These are phyloP conservation scores for Primulina tabacum DNA, from an alignment of 257 asterid species.

Conservation along the genomic window DNA sequence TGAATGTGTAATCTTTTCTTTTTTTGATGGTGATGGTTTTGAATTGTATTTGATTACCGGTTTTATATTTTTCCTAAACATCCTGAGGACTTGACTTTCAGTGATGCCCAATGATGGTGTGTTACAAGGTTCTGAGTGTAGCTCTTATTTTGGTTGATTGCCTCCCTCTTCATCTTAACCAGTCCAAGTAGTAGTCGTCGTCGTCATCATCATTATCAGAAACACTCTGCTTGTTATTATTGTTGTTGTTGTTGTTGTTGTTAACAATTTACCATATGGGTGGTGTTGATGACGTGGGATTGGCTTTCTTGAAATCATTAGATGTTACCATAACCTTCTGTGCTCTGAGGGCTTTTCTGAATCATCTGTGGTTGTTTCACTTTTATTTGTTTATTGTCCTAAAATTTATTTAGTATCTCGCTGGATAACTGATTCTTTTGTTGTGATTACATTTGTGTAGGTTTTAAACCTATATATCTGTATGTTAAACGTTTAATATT, in stretches of 20 bases:
- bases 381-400: not conserved
- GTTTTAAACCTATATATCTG: no score
- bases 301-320: conserved; percentile 28
- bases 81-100: no score
- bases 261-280: not conserved
- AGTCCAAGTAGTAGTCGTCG: not conserved
- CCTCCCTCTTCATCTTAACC: conserved; percentile 21
- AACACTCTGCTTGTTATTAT: conserved; percentile 12
- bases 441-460: no score
- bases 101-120: conserved; percentile 24
- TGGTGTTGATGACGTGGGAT: conserved; percentile 20
- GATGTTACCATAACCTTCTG: not conserved
- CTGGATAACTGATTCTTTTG: no score
- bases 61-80: not conserved
- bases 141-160: conserved; percentile 20
- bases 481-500: no score
- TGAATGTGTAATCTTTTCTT: no score
- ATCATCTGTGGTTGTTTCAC: not conserved
- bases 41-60: not conserved
- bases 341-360: conserved; percentile 22
- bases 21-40: no score
- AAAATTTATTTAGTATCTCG: not conserved
- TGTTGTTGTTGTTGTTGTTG: conserved; percentile 23
- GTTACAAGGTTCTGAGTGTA: not conserved
- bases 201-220: not conserved